These are phyloP conservation scores for Setomelanomma holmii DNA, from an alignment of 2,329 filamentous ascomycete species.

Conservation along the genomic window DNA sequence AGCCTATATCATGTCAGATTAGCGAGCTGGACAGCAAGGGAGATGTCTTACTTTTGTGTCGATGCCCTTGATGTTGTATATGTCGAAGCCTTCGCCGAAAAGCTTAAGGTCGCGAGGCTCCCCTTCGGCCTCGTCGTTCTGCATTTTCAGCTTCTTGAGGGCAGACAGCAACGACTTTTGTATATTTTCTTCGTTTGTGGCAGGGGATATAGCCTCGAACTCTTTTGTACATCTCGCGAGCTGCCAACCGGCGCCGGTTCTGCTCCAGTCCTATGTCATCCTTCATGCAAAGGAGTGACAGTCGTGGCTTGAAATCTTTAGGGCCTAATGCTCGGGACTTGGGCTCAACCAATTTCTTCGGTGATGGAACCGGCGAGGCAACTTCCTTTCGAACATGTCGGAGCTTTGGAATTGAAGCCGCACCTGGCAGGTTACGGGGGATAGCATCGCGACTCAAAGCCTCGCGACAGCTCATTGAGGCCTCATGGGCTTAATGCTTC, in stretches of 20 bases:
- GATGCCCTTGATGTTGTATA: neutral
- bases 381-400: neutral
- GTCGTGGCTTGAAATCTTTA: neutral
- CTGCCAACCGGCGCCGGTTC: no score
- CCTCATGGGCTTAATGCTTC: no score
- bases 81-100: neutral
- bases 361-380: neutral
- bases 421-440: no score
- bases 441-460: no score
- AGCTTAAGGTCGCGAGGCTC: neutral
- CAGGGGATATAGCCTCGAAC: no score
- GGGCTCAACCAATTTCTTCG: neutral
- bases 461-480: no score
- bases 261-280: neutral
- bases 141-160: neutral
- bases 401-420: neutral
- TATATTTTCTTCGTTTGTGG: no score
- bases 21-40: neutral
- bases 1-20: neutral
- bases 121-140: neutral
- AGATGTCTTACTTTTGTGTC: neutral
- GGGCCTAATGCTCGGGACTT: neutral
- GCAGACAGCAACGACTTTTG: no score
- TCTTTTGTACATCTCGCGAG: no score
- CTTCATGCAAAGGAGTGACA: neutral